A percentile compares a stretch with the other conserved stretches of the same genome.
phyloP scores from a whole-genome alignment of 257 asterid species.

The Cordia subcordata region DNA sequence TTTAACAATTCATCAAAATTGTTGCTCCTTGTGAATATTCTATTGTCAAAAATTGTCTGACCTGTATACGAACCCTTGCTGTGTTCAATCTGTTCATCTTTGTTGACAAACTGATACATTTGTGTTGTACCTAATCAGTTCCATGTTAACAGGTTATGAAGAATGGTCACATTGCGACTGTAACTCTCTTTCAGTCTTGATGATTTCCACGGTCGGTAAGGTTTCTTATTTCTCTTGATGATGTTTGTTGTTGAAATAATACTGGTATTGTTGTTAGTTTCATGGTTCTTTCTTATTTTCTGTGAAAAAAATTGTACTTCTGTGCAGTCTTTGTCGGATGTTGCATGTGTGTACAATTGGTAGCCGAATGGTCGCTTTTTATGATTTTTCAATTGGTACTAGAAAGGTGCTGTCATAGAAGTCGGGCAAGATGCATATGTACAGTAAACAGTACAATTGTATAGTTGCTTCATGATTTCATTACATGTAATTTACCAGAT shows the following conservation, averaged over 20 bases:
- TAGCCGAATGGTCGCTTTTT: no score
- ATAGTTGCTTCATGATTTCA: no score
- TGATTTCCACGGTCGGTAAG: slow-evolving; percentile 14
- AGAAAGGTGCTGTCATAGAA: no score
- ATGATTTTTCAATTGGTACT: no score
- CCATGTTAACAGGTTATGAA: slow-evolving; percentile 61
- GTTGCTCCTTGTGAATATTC: not conserved
- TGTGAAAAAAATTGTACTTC: no score
- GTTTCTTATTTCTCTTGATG: not conserved
- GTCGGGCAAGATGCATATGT: no score
- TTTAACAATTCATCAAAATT: not conserved
- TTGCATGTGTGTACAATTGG: no score
- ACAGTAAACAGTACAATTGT: no score
- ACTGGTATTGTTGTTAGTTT: no score
- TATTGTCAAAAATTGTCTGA: not conserved
- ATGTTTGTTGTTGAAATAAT: not conserved
- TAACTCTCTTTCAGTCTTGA: slow-evolving; percentile 73
- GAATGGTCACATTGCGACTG: slow-evolving; percentile 75
- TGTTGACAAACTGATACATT: not conserved
- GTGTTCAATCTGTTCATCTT: not conserved
- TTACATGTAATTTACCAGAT: no score
- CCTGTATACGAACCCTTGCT: not conserved
- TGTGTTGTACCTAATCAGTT: not conserved
- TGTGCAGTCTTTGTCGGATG: no score
- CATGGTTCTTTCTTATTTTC: no score